phyloP scores from a whole-genome alignment of 1,139 yeast genomes.

The Saccharomycopsis hybrid region DNA sequence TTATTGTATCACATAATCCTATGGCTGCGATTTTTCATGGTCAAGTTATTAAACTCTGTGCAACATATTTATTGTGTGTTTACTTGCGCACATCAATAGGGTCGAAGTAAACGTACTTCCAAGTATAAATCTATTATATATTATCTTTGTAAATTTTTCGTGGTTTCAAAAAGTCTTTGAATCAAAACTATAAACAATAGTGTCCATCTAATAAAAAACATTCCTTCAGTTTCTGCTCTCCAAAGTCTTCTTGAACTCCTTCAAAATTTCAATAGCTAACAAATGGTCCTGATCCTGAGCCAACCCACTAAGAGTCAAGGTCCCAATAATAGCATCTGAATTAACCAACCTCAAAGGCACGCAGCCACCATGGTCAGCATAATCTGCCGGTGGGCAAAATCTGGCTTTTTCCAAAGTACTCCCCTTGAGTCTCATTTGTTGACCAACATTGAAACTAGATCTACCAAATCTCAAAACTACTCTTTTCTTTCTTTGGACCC shows the following conservation, averaged over 20 bases:
- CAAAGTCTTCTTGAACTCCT: background rate
- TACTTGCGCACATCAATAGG: too few relatives aligned
- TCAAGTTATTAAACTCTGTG: too few relatives aligned
- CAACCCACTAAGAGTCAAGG: slow-evolving; percentile 10
- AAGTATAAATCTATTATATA: too few relatives aligned
- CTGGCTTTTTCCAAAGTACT: slow-evolving; percentile 22
- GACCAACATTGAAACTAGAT: slow-evolving; percentile 46
- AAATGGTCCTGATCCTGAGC: slow-evolving; percentile 10
- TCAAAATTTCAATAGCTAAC: background rate
- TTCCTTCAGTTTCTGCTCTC: too few relatives aligned
- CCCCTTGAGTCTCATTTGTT: slow-evolving; percentile 30
- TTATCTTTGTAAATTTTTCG: too few relatives aligned
- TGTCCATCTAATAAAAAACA: too few relatives aligned
- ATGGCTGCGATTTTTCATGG: too few relatives aligned
- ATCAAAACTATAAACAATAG: too few relatives aligned
- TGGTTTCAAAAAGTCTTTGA: too few relatives aligned
- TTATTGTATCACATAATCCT: too few relatives aligned
- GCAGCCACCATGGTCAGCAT: slow-evolving; percentile 6
- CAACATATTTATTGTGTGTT: too few relatives aligned
- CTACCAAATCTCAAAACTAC: slow-evolving; percentile 42
- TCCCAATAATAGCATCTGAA: background rate
- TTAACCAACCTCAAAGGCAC: slow-evolving; percentile 4
- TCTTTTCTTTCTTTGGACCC: slow-evolving; percentile 46
- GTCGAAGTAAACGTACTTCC: too few relatives aligned
- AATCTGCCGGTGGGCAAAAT: background rate